phyloP scores from a whole-genome alignment of 805 yeast species.

The Wickerhamiella siamensis region DNA sequence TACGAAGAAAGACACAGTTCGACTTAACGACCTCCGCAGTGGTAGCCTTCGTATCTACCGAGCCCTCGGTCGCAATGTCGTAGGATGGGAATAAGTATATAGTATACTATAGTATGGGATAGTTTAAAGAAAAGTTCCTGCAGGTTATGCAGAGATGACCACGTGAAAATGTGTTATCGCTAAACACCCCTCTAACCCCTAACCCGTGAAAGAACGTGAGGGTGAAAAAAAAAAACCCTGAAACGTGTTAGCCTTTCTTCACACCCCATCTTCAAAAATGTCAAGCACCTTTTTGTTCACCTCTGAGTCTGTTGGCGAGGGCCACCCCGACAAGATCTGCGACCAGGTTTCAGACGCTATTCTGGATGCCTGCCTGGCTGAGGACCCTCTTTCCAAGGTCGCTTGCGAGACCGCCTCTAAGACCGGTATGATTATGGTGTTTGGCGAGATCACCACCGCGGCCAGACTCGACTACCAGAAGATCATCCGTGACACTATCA shows the following conservation, averaged over 20 bases:
- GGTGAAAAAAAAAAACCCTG: neutral
- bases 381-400: constrained; percentile 94
- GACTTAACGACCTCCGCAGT: constrained; percentile 53
- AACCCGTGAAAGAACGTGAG: neutral
- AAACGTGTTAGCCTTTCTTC: neutral
- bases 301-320: constrained; percentile 59
- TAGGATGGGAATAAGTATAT: constrained; percentile 43
- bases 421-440: constrained; percentile 98
- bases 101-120: neutral
- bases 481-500: constrained; percentile 94
- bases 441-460: constrained; percentile 97
- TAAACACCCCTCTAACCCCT: neutral
- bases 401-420: constrained; percentile 99
- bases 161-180: neutral
- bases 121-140: too few relatives aligned
- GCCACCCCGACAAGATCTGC: constrained; percentile 49
- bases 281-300: constrained; percentile 39
- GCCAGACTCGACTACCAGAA: constrained; percentile 94
- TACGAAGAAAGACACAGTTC: constrained; percentile 46
- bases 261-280: neutral
- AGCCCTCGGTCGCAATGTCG: constrained; percentile 53
- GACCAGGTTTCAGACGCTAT: constrained; percentile 98
- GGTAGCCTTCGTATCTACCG: constrained; percentile 76
- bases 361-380: constrained; percentile 90
- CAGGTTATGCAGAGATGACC: too few relatives aligned